phyloP scores from a whole-genome alignment of 768 basidiomycete genomes.

The Podaxis sp. region DNA sequence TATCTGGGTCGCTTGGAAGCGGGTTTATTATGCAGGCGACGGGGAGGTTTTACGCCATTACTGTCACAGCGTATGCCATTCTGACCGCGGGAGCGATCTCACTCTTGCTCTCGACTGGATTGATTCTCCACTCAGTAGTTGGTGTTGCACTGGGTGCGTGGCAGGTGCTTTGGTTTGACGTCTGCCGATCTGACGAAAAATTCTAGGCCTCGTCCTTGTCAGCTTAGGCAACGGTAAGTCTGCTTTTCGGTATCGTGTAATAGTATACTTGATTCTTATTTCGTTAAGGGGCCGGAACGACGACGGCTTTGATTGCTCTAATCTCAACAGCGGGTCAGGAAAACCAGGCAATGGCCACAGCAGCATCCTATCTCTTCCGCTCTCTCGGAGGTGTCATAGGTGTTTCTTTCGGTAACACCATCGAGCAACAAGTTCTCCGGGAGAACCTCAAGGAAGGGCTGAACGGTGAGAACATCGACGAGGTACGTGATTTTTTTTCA shows the following conservation, averaged over 20 bases:
- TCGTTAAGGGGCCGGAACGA: conserved; percentile 40
- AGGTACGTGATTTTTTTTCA: conserved; percentile 35
- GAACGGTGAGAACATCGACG: conserved; percentile 47
- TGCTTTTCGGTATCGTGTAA: background rate
- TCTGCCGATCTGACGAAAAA: background rate
- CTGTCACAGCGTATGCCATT: conserved; percentile 39
- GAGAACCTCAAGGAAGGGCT: conserved; percentile 41
- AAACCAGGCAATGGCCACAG: conserved; percentile 67
- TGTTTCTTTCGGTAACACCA: conserved; percentile 53
- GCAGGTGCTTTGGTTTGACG: background rate
- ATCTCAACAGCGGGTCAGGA: conserved; percentile 61
- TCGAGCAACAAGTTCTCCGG: conserved; percentile 52
- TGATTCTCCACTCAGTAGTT: conserved; percentile 30
- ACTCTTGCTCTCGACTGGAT: conserved; percentile 38
- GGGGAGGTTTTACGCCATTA: conserved; percentile 55
- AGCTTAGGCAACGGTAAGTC: no score
- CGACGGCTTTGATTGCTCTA: conserved; percentile 56
- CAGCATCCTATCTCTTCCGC: conserved; percentile 67
- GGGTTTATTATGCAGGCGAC: conserved; percentile 59
- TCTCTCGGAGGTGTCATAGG: conserved; percentile 61
- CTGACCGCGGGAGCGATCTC: conserved; percentile 37
- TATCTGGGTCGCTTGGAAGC: conserved; percentile 47
- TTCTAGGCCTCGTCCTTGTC: no score
- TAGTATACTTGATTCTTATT: conserved; percentile 1
- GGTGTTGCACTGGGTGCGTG: conserved; percentile 42